Conservation (phyloP, 1,284 basidiomycete species). For the Volvariella surrecta region DNA sequence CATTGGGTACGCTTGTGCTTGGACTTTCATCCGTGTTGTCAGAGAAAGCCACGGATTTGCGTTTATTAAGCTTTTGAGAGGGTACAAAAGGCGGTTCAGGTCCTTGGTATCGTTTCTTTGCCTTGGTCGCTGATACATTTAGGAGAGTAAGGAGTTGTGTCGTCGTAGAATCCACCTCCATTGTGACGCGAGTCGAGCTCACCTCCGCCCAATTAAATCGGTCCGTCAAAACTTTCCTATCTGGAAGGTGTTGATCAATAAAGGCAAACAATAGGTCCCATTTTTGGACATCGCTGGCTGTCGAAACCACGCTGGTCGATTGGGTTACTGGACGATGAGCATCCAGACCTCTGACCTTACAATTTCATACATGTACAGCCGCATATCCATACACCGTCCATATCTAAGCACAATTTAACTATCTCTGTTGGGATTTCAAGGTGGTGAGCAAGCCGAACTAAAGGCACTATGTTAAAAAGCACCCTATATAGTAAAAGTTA, state of each 20-base stretch:
- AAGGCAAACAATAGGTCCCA: constrained; percentile 16
- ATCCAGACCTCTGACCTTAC: background rate
- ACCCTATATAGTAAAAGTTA: too few species aligned
- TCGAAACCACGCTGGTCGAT: too few species aligned
- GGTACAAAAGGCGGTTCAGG: constrained; percentile 23
- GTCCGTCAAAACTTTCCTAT: constrained; percentile 9
- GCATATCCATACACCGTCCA: background rate
- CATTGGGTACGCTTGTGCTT: background rate
- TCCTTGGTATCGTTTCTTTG: constrained; percentile 44
- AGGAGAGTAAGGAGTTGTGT: constrained; percentile 86
- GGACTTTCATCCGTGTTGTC: constrained; percentile 7
- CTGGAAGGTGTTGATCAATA: constrained; percentile 18
- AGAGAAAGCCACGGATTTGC: constrained; percentile 30
- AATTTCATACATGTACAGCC: background rate
- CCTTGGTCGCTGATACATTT: constrained; percentile 81
- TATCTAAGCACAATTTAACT: too few species aligned
- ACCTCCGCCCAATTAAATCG: background rate
- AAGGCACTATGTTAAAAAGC: too few species aligned
- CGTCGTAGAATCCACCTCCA: constrained; percentile 52
- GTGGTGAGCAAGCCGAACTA: too few species aligned
- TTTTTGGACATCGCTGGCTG: too few species aligned
- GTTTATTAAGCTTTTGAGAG: constrained; percentile 59
- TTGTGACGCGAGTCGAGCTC: constrained; percentile 18
- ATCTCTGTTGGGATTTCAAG: too few species aligned
- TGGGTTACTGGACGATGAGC: too few species aligned